Conservation (phyloP, 305 asterid species). For the Solanum hybrid region DNA sequence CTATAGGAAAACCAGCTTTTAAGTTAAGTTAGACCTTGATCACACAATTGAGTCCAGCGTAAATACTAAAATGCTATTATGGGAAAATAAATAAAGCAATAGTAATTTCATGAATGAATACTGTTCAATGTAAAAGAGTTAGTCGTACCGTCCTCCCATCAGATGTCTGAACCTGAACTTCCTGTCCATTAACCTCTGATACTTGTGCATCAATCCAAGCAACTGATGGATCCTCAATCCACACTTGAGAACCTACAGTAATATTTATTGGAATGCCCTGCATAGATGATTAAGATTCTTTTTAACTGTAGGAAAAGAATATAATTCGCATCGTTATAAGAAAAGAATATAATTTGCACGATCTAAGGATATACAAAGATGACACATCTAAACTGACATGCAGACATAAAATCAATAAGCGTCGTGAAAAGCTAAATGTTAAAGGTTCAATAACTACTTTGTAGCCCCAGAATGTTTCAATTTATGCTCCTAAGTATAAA, state of each 20-base stretch:
- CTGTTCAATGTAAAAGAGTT: not conserved
- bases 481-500: not conserved
- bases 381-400: not conserved
- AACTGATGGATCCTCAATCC: conserved; percentile 67
- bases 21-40: not conserved
- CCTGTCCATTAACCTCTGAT: conserved; percentile 45
- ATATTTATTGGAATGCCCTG: conserved; percentile 70
- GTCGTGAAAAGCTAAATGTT: not conserved
- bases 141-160: conserved; percentile 57
- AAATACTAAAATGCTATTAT: not conserved
- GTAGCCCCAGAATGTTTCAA: not conserved
- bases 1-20: not conserved
- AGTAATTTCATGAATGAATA: not conserved
- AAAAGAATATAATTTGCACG: not conserved
- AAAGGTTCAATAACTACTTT: not conserved
- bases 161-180: conserved; percentile 50
- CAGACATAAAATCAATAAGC: not conserved
- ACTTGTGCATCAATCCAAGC: conserved; percentile 78
- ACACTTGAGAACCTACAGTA: conserved; percentile 71
- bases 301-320: not conserved
- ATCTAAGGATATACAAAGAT: not conserved
- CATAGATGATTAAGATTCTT: conserved; percentile 8
- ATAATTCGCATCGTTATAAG: not conserved
- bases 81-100: not conserved
- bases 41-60: not conserved